Evolutionary conservation across 345 rosid genomes (phyloP).

Genomic region (Pistacia vera): DNA sequence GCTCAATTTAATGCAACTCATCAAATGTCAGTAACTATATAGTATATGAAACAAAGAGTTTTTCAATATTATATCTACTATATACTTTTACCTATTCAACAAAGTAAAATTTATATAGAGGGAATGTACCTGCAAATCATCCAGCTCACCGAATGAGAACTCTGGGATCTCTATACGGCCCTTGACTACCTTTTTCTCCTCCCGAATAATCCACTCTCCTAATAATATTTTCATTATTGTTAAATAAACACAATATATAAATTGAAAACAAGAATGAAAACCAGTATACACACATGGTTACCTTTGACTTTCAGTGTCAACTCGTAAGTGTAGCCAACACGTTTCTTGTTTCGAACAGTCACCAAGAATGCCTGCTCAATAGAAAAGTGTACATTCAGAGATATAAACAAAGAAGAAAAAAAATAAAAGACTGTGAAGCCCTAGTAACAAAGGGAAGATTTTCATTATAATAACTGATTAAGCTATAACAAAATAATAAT

Average conservation of each 20-base stretch:
- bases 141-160: constrained; percentile 91
- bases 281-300: constrained; percentile 12
- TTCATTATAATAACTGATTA: not conserved
- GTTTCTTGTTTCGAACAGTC: constrained; percentile 87
- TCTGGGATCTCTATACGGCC: constrained; percentile 77
- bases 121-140: constrained; percentile 78
- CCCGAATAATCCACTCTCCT: constrained; percentile 87
- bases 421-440: not conserved
- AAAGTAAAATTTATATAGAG: constrained; percentile 2
- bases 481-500: not conserved
- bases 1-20: not conserved
- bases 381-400: constrained; percentile 3
- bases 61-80: not conserved
- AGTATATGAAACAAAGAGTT: not conserved
- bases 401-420: not conserved
- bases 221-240: constrained; percentile 13
- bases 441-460: not conserved
- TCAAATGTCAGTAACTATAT: not conserved
- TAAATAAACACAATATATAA: constrained; percentile 1
- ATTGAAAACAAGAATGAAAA: constrained; percentile 2
- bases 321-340: constrained; percentile 86
- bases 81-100: not conserved
- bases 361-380: constrained; percentile 80
- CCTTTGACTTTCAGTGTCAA: constrained; percentile 77
- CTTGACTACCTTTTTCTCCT: constrained; percentile 57